These are phyloP conservation scores for Bondarzewia mesenterica DNA, from an alignment of 1,284 basidiomycete species.

Conservation along the genomic window DNA sequence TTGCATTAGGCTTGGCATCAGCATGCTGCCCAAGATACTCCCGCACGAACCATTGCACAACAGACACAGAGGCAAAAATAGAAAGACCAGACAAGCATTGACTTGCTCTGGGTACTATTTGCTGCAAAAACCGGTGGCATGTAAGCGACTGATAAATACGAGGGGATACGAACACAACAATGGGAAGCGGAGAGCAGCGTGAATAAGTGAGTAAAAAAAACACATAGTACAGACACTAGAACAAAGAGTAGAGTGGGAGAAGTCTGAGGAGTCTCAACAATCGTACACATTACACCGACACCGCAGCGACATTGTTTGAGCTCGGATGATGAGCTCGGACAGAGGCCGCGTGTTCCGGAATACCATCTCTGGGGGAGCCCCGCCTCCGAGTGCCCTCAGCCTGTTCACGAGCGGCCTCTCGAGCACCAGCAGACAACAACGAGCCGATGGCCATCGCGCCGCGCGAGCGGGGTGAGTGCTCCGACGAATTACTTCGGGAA, in stretches of 20 bases:
- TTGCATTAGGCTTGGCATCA: too few relatives aligned
- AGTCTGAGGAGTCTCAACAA: too few relatives aligned
- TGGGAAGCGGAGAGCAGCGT: background rate
- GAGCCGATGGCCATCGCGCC: conserved; percentile 12
- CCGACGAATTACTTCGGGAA: conserved; percentile 6
- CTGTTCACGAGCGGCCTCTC: conserved; percentile 6
- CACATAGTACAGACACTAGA: background rate
- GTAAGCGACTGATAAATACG: background rate
- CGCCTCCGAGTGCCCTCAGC: background rate
- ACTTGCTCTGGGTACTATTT: too few relatives aligned
- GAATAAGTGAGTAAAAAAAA: background rate
- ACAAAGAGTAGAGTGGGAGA: too few relatives aligned
- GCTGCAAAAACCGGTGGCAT: too few relatives aligned
- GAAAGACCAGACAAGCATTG: too few relatives aligned
- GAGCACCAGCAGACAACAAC: conserved; percentile 7
- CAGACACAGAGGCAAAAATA: too few relatives aligned
- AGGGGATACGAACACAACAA: background rate
- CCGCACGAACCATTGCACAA: too few relatives aligned
- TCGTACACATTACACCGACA: background rate
- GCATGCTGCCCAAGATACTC: too few relatives aligned
- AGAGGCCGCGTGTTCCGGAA: background rate
- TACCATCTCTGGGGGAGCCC: background rate
- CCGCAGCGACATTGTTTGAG: background rate
- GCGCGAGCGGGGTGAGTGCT: conserved; percentile 7
- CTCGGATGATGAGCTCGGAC: background rate